Evolutionary conservation across 164 flowering plant species (phyloP), one percentile per base, ranked within the genome.

Genomic region (Paratinospora sagittata): DNA sequence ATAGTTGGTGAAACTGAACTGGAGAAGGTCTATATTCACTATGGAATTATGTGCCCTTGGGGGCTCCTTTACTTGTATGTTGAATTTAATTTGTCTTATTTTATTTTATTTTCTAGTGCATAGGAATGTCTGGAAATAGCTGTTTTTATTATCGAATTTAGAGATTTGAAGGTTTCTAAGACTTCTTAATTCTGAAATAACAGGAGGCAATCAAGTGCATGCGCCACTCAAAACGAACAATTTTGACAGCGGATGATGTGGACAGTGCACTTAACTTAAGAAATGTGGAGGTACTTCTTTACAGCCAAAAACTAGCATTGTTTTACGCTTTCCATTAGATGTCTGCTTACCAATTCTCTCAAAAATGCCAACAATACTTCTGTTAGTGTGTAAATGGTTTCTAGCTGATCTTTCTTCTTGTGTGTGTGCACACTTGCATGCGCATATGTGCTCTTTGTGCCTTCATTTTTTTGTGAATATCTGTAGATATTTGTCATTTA

Each of bases 171-270:
- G 45, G 24, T 5, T 11, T 12, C 58, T 49, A 30, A 19, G 13
- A 37, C 16, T 45, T n/a, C 12, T 8, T 10, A 24, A 34, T 65
- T 52, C 52, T 68, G 45, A 17, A 68, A 75, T 41, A 78, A 33
- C 83, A 95, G 97, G 99, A 95, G 81, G 96, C 97, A 19, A 89
- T 95, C 76, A 95, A 95, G 82, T 95, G 97, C 74, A 92, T 92
- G 96, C 89, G 89, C 24, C 99, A 92, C 74, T 92, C 98, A 0
- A 89, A 81, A 80, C 81, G 96, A 66, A 91, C 91, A 9, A 73
- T 67, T 58, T 82, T 92, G 84, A 89, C 97, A 23, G 74, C 87
- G 16, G 93, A 86, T 63, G 98, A 95, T 79, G 98, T 95, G 39
- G 97, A 92, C 77, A 82, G 84, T 82, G 99, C 98, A 8, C 91